A percentile compares a stretch with the other conserved stretches of the same genome.
Conservation (phyloP, 1,284 basidiomycete genomes). For the Microbotryum silenes-acaulis region DNA sequence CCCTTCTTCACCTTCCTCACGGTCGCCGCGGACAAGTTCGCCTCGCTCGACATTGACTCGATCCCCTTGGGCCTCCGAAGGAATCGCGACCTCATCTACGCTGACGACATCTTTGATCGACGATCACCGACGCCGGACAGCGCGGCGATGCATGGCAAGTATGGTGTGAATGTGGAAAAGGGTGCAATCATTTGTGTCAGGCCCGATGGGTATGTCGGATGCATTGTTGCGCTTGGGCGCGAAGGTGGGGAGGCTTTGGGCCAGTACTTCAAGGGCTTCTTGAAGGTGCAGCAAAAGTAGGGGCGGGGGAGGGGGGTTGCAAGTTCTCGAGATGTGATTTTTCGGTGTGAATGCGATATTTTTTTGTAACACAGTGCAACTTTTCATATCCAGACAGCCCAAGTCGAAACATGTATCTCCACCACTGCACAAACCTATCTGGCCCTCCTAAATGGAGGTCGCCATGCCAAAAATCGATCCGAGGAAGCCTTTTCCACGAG, state of each 20-base stretch:
- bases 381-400: no score
- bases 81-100: constrained; percentile 29
- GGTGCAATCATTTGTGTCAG: constrained; percentile 37
- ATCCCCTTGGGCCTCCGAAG: constrained; percentile 12
- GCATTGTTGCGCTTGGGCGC: constrained; percentile 25
- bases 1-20: constrained; percentile 35
- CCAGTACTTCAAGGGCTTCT: constrained; percentile 34
- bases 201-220: constrained; percentile 38
- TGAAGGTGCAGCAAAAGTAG: constrained; percentile 2
- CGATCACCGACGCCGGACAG: constrained; percentile 23
- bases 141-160: constrained; percentile 34
- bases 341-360: no score
- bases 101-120: constrained; percentile 33
- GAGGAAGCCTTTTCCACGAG: no score
- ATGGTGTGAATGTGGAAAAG: constrained; percentile 31
- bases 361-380: no score
- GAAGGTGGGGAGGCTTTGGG: constrained; percentile 32
- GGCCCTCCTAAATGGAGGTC: no score
- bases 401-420: no score
- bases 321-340: no score
- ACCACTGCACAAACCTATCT: no score
- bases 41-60: constrained; percentile 28
- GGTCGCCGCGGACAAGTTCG: constrained; percentile 20
- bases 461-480: no score
- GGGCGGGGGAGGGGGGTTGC: no score